Base-by-base conservation (phyloP, 1,284 basidiomycete genomes). In the Tremellales sp. region DNA sequence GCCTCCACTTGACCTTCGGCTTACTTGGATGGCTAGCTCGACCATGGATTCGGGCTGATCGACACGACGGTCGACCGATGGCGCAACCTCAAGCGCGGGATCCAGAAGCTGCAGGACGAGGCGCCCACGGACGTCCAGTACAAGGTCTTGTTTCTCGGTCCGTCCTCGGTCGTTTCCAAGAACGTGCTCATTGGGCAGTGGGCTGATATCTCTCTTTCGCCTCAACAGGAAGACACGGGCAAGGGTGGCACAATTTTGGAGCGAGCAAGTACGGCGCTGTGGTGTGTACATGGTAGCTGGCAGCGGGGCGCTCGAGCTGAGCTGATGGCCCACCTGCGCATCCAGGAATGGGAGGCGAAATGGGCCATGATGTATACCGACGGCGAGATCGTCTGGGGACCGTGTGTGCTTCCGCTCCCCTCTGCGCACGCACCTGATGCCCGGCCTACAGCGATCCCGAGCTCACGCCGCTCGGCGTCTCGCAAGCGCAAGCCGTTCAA, bases 331-430 rank as follows among this genome's bases (percentile, higher is more conserved):
- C 4, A 21, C 13, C 33, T 14, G 38, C 19, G 38, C 12, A n/a
- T n/a, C 28, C 50, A 75, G 74, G 51, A 52, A 44, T 76, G 74
- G 74, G 70, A 75, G 51, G 56, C 63, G 36, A 70, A 85, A 57
- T 91, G 83, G 82, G 79, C 86, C 0, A 81, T 79, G 58, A 63
- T 84, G 18, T 74, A 84, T 38, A 81, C 81, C 0, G 85, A 93
- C 57, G 84, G 76, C 10, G 78, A 84, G 45, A 73, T 89, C 9
- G 76, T 74, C 1, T 91, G 88, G 87, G 87, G 87, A 27, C 87
- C 89, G 13, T n/a, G n/a, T n/a, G n/a, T n/a, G n/a, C n/a, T n/a
- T n/a, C n/a, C n/a, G n/a, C n/a, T n/a, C n/a, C n/a, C n/a, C n/a
- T n/a, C n/a, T n/a, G n/a, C n/a, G n/a, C n/a, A n/a, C n/a, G n/a